Percentiles rank a stretch among this genome's conserved stretches.
Conservation (phyloP, 306 rosid species). For the Astragalus membranaceus region DNA sequence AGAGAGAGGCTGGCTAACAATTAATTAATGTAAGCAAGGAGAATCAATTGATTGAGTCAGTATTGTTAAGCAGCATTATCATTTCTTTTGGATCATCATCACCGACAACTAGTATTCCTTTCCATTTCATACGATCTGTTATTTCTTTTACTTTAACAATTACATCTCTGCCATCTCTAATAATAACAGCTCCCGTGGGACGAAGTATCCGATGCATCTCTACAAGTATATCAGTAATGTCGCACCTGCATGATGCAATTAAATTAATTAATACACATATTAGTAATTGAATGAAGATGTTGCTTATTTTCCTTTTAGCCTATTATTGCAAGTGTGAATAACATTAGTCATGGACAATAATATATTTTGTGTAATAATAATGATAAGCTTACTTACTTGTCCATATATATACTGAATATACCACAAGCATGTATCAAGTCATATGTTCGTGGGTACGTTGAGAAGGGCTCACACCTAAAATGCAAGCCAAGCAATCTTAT, state of each 20-base stretch:
- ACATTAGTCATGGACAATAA: too few relatives aligned
- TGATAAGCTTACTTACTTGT: slow-evolving; percentile 34
- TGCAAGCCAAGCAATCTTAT: not conserved
- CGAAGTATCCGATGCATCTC: slow-evolving; percentile 53
- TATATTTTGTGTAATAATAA: not conserved
- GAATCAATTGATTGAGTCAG: not conserved
- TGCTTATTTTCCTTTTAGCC: too few relatives aligned
- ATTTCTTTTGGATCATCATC: slow-evolving; percentile 21
- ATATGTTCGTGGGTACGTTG: slow-evolving; percentile 53
- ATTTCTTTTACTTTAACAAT: slow-evolving; percentile 38
- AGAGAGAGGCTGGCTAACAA: too few relatives aligned
- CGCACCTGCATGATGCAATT: slow-evolving; percentile 41
- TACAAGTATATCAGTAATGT: slow-evolving; percentile 31
- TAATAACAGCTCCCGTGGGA: slow-evolving; percentile 40
- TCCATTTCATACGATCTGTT: slow-evolving; percentile 39
- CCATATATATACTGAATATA: slow-evolving; percentile 39
- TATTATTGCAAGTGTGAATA: too few relatives aligned
- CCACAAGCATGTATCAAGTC: slow-evolving; percentile 51
- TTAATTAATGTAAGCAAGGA: too few relatives aligned
- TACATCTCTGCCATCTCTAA: slow-evolving; percentile 34
- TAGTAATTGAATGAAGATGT: too few relatives aligned
- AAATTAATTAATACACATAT: too few relatives aligned
- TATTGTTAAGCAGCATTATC: slow-evolving; percentile 30
- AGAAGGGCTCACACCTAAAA: slow-evolving; percentile 59
- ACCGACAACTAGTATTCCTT: slow-evolving; percentile 12